Evolutionary conservation across 2,329 filamentous ascomycete species (phyloP), one percentile per base, ranked within the genome.

Genomic region (Gnomoniopsis smithogilvyi): DNA sequence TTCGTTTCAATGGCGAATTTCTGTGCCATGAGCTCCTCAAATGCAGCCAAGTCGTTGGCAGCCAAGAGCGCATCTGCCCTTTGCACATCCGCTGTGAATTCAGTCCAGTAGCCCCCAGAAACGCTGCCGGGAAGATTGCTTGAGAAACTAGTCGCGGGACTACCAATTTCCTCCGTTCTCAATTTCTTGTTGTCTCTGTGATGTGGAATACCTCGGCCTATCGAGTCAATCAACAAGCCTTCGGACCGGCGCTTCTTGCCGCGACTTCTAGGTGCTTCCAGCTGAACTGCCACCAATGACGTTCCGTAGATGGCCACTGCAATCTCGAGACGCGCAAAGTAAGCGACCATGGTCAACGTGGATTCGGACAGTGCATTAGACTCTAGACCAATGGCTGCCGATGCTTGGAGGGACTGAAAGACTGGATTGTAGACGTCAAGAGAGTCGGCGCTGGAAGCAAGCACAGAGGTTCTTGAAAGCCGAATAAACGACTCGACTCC

Each of bases 151-250:
- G 72, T 72, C 0, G 63, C 79, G 57, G 76, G 74, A 38, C 70
- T 64, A 1, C 70, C 73, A 4, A 65, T n/a, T 22, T 63, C 58
- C 8, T 45, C 59, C 6, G 61, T 49, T n/a, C 46, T 61, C 14
- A 45, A 60, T 50, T 68, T 73, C 62, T 76, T 75, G 6, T 68
- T 54, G 19, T 74, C 64, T 63, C 76, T 74, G 3, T 74, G 66
- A 12, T 73, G 71, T 1, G 77, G 67, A 6, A 83, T 74, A 2
- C 88, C 89, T 61, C 87, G 87, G 1, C 89, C 88, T 56, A 93
- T 84, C 0, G 89, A 89, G 68, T 93, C 89, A 36, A 90, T 88
- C 26, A 93, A 74, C 8, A 90, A 76, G 10, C 88, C 87, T 54
- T 84, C 80, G 1, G 77, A 75, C 43, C 81, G 81, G 41, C 81